Conservation (phyloP, 306 rosid genomes). For the Prunus kanzakura region DNA sequence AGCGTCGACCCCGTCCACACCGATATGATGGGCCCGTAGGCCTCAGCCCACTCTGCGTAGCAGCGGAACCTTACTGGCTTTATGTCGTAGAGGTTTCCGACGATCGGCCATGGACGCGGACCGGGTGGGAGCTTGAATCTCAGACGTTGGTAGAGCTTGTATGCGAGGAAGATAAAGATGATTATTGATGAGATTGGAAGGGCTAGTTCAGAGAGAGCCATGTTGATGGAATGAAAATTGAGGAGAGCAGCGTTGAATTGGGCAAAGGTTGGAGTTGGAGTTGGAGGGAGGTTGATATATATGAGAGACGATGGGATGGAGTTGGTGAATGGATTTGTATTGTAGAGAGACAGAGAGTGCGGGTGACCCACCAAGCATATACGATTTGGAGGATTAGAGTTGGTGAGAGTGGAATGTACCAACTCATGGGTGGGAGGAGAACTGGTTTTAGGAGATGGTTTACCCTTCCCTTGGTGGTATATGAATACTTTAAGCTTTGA, state of each 20-base stretch:
- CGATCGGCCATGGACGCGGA: constrained; percentile 72
- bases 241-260: background rate
- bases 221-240: background rate
- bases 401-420: background rate
- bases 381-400: background rate
- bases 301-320: background rate
- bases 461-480: no score
- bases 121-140: constrained; percentile 85
- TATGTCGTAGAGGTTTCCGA: constrained; percentile 83
- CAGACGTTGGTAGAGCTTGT: constrained; percentile 42
- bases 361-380: background rate
- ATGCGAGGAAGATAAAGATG: constrained; percentile 27
- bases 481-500: no score
- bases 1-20: constrained; percentile 84
- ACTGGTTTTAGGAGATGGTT: background rate
- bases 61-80: constrained; percentile 83
- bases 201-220: constrained; percentile 9
- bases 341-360: background rate
- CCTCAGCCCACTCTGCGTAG: constrained; percentile 73
- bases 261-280: background rate
- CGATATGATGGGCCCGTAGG: constrained; percentile 78
- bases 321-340: background rate
- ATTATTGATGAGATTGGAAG: constrained; percentile 28
- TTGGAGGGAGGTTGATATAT: background rate
- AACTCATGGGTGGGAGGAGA: background rate